A percentile compares a stretch with the other conserved stretches of the same genome.
Conservation (phyloP, 2,329 filamentous ascomycete species). For the Neurospora crassa region DNA sequence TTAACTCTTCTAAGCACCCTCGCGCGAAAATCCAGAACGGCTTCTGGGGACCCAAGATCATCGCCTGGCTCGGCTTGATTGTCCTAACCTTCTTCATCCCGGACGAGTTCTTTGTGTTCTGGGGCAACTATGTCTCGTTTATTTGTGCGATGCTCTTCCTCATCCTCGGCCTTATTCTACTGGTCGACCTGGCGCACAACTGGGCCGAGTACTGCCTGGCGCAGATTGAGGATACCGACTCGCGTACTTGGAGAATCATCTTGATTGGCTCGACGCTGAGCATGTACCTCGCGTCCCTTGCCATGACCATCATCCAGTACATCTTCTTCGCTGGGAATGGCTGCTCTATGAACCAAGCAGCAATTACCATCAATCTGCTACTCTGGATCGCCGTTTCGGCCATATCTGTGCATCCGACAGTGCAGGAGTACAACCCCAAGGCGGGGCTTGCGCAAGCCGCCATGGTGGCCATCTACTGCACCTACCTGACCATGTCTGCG, state of each 20-base stretch:
- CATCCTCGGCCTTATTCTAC: slow-evolving; percentile 78
- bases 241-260: slow-evolving; percentile 71
- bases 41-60: slow-evolving; percentile 96
- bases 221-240: slow-evolving; percentile 87
- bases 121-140: slow-evolving; percentile 90
- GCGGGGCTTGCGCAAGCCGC: slow-evolving; percentile 94
- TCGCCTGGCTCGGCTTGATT: slow-evolving; percentile 78
- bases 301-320: slow-evolving; percentile 96
- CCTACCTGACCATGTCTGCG: slow-evolving; percentile 94
- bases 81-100: slow-evolving; percentile 93
- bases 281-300: slow-evolving; percentile 87
- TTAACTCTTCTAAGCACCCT: slow-evolving; percentile 76
- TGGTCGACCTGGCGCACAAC: slow-evolving; percentile 90
- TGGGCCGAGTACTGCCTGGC: slow-evolving; percentile 96
- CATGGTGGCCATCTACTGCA: slow-evolving; percentile 97
- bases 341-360: slow-evolving; percentile 94
- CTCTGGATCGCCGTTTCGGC: slow-evolving; percentile 72
- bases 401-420: slow-evolving; percentile 78
- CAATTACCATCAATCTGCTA: slow-evolving; percentile 87
- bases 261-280: slow-evolving; percentile 85
- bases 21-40: slow-evolving; percentile 89
- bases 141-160: slow-evolving; percentile 87
- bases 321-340: slow-evolving; percentile 78
- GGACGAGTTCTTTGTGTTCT: slow-evolving; percentile 87
- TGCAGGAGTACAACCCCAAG: slow-evolving; percentile 88